Base-by-base conservation (phyloP, 306 rosid genomes). In the Pyrus communis region DNA sequence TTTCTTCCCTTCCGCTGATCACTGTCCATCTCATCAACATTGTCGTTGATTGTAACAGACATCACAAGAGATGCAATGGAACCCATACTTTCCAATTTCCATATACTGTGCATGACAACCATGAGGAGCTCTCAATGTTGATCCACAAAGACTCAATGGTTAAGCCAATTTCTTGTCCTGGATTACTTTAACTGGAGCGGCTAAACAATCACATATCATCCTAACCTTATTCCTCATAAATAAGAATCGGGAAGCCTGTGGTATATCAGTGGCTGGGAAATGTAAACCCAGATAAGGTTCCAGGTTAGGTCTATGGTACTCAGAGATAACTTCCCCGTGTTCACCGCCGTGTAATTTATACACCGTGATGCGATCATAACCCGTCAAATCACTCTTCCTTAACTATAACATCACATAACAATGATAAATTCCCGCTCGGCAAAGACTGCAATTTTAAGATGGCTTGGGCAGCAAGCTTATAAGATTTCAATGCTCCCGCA, bases 391-490 rank as follows among this genome's bases (percentile, higher is more conserved):
- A 55, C 82, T 61, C 88, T 80, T 85, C 88, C 73, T 82, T 82
- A 33, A 76, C 88, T 79, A 82, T 76, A 68, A 79, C 82, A 77
- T 79, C 75, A 23, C 86, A 82, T 46, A 79, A 58, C 69, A 82
- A 77, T 38, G 80, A 72, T 68, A 85, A 27, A 65, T 79, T 64
- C 62, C 86, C 84, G 73, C 82, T 85, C 14, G 82, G 86, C 77
- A 85, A 77, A 43, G 86, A 63, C 59, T 82, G 88, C 84, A 85
- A 82, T 22, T 66, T 85, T 30, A 86, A 79, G 80, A 85, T 85
- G 71, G 88, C 82, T 82, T 85, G 82, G 28, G 88, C 82, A 6
- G 88, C 86, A 54, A 85, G 82, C 84, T 85, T 85, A 82, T 85
- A 85, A n/a, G 88, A 85, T 76, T 79, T 85, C 84, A 85, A 79